Evolutionary conservation across 163 green algal genomes (phyloP).

Genomic region (Picocystis sp.): DNA sequence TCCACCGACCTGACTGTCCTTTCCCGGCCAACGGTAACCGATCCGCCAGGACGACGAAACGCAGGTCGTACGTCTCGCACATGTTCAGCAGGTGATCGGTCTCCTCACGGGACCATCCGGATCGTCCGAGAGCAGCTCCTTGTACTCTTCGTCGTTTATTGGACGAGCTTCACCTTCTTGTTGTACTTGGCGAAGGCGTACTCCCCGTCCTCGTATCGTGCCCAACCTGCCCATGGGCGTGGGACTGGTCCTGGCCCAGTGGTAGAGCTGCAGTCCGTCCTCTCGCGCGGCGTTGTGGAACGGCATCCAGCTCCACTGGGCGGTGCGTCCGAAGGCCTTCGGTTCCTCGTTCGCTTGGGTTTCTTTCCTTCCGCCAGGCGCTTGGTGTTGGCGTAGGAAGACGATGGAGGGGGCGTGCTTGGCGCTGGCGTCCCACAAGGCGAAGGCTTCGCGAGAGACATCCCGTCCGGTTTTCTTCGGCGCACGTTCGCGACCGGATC

Average conservation of each 20-base stretch:
- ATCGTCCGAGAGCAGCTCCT: slow-evolving; percentile 34
- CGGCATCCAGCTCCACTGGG: slow-evolving; percentile 43
- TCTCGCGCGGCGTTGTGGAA: slow-evolving; percentile 62
- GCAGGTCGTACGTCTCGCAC: slow-evolving; percentile 56
- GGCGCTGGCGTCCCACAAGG: slow-evolving; percentile 42
- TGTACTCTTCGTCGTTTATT: slow-evolving; percentile 81
- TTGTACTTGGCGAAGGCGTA: slow-evolving; percentile 89
- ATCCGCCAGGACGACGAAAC: slow-evolving; percentile 74
- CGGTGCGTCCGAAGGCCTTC: slow-evolving; percentile 3
- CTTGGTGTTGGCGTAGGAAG: slow-evolving; percentile 38
- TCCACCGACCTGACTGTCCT: slow-evolving; percentile 37
- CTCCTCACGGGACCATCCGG: slow-evolving; percentile 52
- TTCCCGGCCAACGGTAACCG: slow-evolving; percentile 36
- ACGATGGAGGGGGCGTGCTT: slow-evolving; percentile 60
- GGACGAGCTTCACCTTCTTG: slow-evolving; percentile 61
- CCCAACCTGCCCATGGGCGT: slow-evolving; percentile 38
- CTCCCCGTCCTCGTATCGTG: slow-evolving; percentile 38
- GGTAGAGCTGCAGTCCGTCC: slow-evolving; percentile 59
- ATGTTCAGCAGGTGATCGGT: slow-evolving; percentile 86
- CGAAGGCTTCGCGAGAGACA: slow-evolving; percentile 81
- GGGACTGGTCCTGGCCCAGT: slow-evolving; percentile 62
- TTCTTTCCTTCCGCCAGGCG: slow-evolving; percentile 43
- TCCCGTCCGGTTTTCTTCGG: slow-evolving; percentile 59
- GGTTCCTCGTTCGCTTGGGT: slow-evolving; percentile 33
- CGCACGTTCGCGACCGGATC: slow-evolving; percentile 27